A percentile compares a stretch with the other conserved stretches of the same genome.
Conservation (phyloP, 495 filamentous ascomycete species). For the Penicillium mononematosum region DNA sequence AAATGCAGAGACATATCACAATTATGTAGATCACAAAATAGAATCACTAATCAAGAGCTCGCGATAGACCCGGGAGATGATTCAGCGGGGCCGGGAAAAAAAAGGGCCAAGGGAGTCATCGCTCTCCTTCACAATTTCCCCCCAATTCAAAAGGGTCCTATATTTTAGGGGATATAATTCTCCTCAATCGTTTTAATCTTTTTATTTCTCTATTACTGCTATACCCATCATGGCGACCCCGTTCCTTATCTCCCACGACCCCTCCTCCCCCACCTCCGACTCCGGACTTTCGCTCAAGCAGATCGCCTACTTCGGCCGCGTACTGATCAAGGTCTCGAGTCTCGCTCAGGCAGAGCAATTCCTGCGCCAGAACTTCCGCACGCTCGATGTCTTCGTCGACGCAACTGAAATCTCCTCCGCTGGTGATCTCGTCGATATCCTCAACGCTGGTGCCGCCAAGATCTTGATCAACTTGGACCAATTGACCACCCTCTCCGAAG, state of each 20-base stretch:
- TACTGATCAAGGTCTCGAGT: constrained; percentile 66
- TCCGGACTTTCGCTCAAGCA: constrained; percentile 63
- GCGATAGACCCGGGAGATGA: constrained; percentile 4
- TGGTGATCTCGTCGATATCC: constrained; percentile 72
- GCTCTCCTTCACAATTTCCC: constrained; percentile 12
- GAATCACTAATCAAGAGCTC: background rate
- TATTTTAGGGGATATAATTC: constrained; percentile 11
- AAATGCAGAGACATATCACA: background rate
- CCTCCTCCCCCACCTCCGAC: constrained; percentile 46
- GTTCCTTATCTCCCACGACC: constrained; percentile 49
- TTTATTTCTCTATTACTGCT: background rate
- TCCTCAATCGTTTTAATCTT: constrained; percentile 5
- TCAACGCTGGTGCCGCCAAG: constrained; percentile 84
- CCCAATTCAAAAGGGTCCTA: constrained; percentile 2
- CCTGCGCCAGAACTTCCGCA: constrained; percentile 63
- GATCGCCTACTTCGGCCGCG: constrained; percentile 74
- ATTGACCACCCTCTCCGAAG: constrained; percentile 50
- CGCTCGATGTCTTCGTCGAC: constrained; percentile 72
- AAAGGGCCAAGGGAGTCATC: constrained; percentile 18
- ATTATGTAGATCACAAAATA: background rate
- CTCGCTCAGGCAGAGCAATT: constrained; percentile 64
- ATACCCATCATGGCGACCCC: constrained; percentile 49
- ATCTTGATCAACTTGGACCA: constrained; percentile 76
- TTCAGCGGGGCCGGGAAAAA: constrained; percentile 13
- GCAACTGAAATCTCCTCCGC: constrained; percentile 64